phyloP scores from a whole-genome alignment of 2,329 filamentous ascomycete genomes.

The Fusarium decemcellulare region DNA sequence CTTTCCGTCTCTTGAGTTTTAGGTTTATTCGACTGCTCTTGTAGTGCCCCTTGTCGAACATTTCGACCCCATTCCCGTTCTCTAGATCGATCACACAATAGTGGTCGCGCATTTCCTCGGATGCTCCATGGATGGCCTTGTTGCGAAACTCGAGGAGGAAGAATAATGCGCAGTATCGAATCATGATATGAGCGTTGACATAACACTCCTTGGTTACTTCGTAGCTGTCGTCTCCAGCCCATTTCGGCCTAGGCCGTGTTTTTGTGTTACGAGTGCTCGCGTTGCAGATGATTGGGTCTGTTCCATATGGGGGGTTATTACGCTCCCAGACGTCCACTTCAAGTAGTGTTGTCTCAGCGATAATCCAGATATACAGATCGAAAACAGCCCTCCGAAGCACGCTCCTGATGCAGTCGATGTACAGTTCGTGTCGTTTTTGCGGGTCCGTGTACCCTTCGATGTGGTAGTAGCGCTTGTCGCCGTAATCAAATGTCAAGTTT shows the following conservation, averaged over 20 bases:
- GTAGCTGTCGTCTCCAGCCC: not conserved
- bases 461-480: not conserved
- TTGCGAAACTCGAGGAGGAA: slow-evolving; percentile 41
- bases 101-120: slow-evolving; percentile 30
- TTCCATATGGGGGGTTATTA: not conserved
- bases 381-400: slow-evolving; percentile 39
- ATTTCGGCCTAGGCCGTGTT: not conserved
- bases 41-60: slow-evolving; percentile 19
- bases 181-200: not conserved
- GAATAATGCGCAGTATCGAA: slow-evolving; percentile 36
- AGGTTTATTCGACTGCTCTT: not conserved
- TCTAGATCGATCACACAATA: slow-evolving; percentile 8
- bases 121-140: slow-evolving; percentile 41
- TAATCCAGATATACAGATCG: slow-evolving; percentile 37
- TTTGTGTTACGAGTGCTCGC: not conserved
- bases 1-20: slow-evolving; percentile 2
- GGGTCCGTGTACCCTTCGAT: slow-evolving; percentile 14
- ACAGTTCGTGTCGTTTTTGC: slow-evolving; percentile 18
- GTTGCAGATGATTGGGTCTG: not conserved
- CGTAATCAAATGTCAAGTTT: slow-evolving; percentile 29
- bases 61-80: not conserved
- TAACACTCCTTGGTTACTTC: not conserved
- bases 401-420: slow-evolving; percentile 33
- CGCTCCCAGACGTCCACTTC: not conserved
- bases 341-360: slow-evolving; percentile 8